phyloP scores from a whole-genome alignment of 306 rosid species.

The Vigna hirtella region DNA sequence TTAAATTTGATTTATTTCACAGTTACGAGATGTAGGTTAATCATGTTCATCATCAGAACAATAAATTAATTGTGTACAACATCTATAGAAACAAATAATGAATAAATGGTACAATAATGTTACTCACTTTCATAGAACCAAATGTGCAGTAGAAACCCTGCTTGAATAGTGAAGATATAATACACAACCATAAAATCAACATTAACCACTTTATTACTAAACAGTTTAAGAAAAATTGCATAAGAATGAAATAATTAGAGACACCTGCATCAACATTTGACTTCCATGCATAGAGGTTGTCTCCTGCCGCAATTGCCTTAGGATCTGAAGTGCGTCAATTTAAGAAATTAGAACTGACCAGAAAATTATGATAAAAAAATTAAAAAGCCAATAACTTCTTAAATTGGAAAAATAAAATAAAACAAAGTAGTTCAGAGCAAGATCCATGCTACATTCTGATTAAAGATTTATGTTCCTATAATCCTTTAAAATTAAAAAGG shows the following conservation, averaged over 20 bases:
- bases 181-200: neutral
- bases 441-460: too few species aligned
- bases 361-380: too few species aligned
- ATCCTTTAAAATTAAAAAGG: too few species aligned
- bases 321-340: slow-evolving; percentile 60
- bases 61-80: neutral
- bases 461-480: too few species aligned
- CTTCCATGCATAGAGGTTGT: slow-evolving; percentile 89
- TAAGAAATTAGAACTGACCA: too few species aligned
- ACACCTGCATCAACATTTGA: slow-evolving; percentile 77
- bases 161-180: slow-evolving; percentile 31
- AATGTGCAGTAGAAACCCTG: slow-evolving; percentile 1
- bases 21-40: neutral
- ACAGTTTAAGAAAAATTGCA: neutral
- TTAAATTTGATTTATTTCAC: neutral
- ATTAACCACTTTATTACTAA: neutral
- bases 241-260: slow-evolving; percentile 13
- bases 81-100: slow-evolving; percentile 3
- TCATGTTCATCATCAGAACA: slow-evolving; percentile 1
- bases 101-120: neutral
- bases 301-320: slow-evolving; percentile 80
- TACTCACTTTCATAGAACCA: slow-evolving; percentile 31
- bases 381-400: too few species aligned
- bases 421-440: too few species aligned
- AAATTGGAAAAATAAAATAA: too few species aligned